Conservation (phyloP, 2,329 filamentous ascomycete species). For the Atkinsonella hypoxylon region DNA sequence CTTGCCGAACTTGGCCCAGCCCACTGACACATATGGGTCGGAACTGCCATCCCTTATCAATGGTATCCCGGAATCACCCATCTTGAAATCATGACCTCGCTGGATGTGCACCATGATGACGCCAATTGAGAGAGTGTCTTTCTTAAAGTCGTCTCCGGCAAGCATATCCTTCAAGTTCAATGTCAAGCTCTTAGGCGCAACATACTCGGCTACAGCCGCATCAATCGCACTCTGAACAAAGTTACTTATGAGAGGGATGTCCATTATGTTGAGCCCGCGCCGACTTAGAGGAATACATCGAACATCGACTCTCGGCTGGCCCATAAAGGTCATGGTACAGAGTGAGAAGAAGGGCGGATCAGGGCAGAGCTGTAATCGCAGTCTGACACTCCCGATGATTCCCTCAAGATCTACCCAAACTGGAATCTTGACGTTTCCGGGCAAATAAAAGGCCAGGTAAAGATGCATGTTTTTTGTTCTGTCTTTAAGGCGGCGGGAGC, state of each 20-base stretch:
- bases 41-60: constrained; percentile 47
- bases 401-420: constrained; percentile 68
- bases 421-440: constrained; percentile 40
- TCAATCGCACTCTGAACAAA: constrained; percentile 67
- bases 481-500: constrained; percentile 49
- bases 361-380: constrained; percentile 60
- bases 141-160: constrained; percentile 67
- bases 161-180: constrained; percentile 68
- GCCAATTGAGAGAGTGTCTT: constrained; percentile 54
- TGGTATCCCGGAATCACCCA: constrained; percentile 53
- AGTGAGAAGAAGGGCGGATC: constrained; percentile 69
- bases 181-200: constrained; percentile 63
- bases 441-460: constrained; percentile 58
- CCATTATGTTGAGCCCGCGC: constrained; percentile 60
- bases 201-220: constrained; percentile 62
- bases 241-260: constrained; percentile 60
- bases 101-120: constrained; percentile 56
- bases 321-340: constrained; percentile 62
- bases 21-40: constrained; percentile 60
- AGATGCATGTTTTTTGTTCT: constrained; percentile 57
- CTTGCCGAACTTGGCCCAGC: constrained; percentile 68
- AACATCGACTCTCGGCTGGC: constrained; percentile 60
- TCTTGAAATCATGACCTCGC: constrained; percentile 57
- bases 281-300: constrained; percentile 60
- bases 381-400: constrained; percentile 55